These are phyloP conservation scores for Ciborinia camelliae DNA, from an alignment of 2,329 filamentous ascomycete genomes.

Conservation along the genomic window DNA sequence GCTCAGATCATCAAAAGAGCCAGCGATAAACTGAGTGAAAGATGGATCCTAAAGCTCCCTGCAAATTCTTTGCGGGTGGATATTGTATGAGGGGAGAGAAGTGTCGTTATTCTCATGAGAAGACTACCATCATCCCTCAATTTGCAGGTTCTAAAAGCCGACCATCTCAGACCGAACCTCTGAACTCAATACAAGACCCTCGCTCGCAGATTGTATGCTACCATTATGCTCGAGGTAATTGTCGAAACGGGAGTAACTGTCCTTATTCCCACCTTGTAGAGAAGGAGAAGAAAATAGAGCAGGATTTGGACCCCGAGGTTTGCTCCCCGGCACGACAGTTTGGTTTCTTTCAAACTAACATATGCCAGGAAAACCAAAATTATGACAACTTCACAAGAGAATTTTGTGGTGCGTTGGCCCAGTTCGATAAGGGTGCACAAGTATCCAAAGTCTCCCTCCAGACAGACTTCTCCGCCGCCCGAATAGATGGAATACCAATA, in stretches of 20 bases:
- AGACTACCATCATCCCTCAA: not conserved
- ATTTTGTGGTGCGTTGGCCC: conserved; percentile 27
- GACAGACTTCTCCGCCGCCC: conserved; percentile 31
- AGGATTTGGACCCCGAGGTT: not conserved
- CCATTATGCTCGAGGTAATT: conserved; percentile 25
- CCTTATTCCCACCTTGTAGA: not conserved
- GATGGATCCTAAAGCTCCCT: not conserved
- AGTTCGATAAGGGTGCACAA: conserved; percentile 29
- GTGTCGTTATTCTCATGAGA: conserved; percentile 4
- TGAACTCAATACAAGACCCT: not conserved
- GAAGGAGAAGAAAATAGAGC: conserved; percentile 19
- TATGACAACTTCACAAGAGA: conserved; percentile 30
- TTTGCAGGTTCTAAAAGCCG: not conserved
- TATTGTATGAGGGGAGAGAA: not conserved
- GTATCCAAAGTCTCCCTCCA: conserved; percentile 32
- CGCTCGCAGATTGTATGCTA: conserved; percentile 20
- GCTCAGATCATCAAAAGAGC: not conserved
- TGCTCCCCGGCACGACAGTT: not conserved
- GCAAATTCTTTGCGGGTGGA: not conserved
- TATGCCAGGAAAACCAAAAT: conserved; percentile 22
- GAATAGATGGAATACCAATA: conserved; percentile 26
- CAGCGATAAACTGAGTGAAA: not conserved
- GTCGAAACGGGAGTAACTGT: conserved; percentile 25
- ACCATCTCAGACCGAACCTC: not conserved
- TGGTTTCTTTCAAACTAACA: not conserved